Percentiles rank a stretch among this genome's conserved stretches.
Conservation (phyloP, 805 yeast genomes). For the Phaffomyces antillensis region DNA sequence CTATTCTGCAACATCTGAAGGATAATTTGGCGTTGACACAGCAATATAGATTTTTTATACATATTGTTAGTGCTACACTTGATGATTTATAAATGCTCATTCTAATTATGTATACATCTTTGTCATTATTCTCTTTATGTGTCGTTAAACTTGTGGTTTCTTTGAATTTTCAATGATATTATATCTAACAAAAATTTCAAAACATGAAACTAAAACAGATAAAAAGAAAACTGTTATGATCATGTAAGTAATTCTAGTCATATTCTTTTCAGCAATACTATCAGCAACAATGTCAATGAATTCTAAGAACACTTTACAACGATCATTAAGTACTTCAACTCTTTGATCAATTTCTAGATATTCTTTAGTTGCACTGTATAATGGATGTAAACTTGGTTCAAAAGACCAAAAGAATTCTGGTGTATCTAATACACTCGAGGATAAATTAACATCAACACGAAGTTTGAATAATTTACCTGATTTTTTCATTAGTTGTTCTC, state of each 20-base stretch:
- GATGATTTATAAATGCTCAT: too few relatives aligned
- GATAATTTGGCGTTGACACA: too few relatives aligned
- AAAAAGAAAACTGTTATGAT: slow-evolving; percentile 75
- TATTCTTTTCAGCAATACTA: slow-evolving; percentile 87
- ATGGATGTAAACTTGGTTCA: slow-evolving; percentile 92
- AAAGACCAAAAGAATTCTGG: slow-evolving; percentile 95
- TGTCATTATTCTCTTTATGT: not conserved
- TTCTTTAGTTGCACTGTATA: slow-evolving; percentile 83
- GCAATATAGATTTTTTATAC: too few relatives aligned
- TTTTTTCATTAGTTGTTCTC: slow-evolving; percentile 79
- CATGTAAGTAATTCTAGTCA: slow-evolving; percentile 87
- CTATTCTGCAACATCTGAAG: too few relatives aligned
- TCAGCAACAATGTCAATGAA: slow-evolving; percentile 90
- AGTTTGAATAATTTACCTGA: slow-evolving; percentile 87
- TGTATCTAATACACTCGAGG: slow-evolving; percentile 86
- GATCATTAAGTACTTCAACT: slow-evolving; percentile 86
- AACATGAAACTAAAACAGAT: slow-evolving; percentile 67
- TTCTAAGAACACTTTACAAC: slow-evolving; percentile 90
- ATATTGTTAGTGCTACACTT: too few relatives aligned
- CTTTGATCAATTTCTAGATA: slow-evolving; percentile 93
- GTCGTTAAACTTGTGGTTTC: not conserved
- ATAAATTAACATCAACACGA: slow-evolving; percentile 87
- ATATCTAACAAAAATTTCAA: slow-evolving; percentile 61
- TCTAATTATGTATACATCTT: not conserved
- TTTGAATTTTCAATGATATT: slow-evolving; percentile 31